Evolutionary conservation across 2,329 filamentous ascomycete genomes (phyloP).

Genomic region (Scleromitrula shiraiana): DNA sequence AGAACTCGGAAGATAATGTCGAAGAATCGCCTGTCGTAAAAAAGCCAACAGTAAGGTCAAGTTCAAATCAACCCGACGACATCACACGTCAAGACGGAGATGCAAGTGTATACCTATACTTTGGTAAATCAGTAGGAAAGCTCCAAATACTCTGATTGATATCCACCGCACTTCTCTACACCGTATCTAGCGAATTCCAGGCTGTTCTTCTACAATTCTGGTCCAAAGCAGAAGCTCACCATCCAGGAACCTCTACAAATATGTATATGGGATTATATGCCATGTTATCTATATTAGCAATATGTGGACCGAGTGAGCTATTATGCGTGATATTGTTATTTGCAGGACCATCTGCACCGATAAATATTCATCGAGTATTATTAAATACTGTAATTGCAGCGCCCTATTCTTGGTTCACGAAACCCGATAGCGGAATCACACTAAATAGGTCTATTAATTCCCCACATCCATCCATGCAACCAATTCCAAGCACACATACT

Average conservation of each 20-base stretch:
- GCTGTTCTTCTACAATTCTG: neutral
- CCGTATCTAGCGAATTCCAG: neutral
- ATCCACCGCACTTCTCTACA: neutral
- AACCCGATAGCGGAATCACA: neutral
- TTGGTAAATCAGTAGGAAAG: neutral
- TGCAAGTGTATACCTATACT: slow-evolving; percentile 4
- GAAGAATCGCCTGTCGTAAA: neutral
- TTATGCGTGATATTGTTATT: neutral
- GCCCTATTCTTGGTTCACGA: slow-evolving; percentile 28
- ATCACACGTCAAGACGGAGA: slow-evolving; percentile 4
- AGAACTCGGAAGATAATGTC: neutral
- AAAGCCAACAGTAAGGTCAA: neutral
- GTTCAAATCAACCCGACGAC: neutral
- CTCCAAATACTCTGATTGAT: neutral
- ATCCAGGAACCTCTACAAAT: neutral
- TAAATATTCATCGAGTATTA: slow-evolving; percentile 38
- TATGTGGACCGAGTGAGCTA: neutral
- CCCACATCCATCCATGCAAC: neutral
- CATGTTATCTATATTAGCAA: neutral
- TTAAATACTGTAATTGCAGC: slow-evolving; percentile 38
- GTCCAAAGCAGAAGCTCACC: neutral
- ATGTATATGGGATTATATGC: neutral
- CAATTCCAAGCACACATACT: too few relatives aligned
- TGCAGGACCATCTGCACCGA: neutral
- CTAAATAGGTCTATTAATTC: neutral